Evolutionary conservation across 805 yeast genomes (phyloP).

Genomic region (Candida ortonii): DNA sequence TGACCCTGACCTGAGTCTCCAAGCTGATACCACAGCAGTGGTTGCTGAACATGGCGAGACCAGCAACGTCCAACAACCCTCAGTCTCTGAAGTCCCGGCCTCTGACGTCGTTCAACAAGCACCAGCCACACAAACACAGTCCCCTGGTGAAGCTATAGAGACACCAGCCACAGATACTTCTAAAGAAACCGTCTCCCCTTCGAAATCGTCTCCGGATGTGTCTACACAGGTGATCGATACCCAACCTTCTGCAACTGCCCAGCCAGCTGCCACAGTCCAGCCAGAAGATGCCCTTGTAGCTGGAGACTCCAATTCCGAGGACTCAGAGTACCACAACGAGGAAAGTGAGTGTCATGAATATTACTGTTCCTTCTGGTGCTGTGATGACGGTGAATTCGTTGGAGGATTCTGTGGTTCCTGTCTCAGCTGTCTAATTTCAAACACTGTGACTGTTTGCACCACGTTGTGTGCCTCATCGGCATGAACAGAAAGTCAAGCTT

Average conservation of each 20-base stretch:
- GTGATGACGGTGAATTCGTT: slow-evolving; percentile 9
- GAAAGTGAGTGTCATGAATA: slow-evolving; percentile 32
- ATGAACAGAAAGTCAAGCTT: neutral
- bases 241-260: slow-evolving; percentile 2
- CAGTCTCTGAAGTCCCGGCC: no score
- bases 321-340: slow-evolving; percentile 24
- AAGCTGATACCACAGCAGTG: slow-evolving; percentile 1
- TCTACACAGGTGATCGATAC: neutral
- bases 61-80: no score
- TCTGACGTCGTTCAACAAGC: slow-evolving; percentile 1
- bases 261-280: slow-evolving; percentile 10
- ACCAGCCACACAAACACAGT: neutral
- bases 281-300: slow-evolving; percentile 17
- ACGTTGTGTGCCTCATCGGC: slow-evolving; percentile 9
- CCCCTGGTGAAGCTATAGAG: neutral
- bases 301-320: slow-evolving; percentile 5
- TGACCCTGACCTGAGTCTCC: slow-evolving; percentile 1
- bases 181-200: neutral
- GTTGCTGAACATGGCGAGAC: no score
- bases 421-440: slow-evolving; percentile 12
- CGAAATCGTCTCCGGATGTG: no score
- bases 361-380: slow-evolving; percentile 17
- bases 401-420: slow-evolving; percentile 14
- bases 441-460: slow-evolving; percentile 11
- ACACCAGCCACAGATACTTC: neutral